Conservation (phyloP, 257 asterid genomes). For the Capsicum rhomboideum region DNA sequence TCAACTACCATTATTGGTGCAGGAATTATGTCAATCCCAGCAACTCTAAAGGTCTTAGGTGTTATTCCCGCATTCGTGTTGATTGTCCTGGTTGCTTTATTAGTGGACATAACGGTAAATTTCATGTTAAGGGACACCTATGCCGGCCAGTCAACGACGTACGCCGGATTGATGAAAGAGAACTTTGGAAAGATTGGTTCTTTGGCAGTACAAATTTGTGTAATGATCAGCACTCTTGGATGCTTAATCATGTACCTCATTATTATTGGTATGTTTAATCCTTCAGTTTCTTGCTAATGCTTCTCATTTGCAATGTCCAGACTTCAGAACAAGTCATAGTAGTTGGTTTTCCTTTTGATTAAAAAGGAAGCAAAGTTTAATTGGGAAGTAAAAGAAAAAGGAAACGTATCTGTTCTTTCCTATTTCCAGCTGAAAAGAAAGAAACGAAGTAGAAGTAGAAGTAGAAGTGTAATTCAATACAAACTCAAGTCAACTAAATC, state of each 20-base stretch:
- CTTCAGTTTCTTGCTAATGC: not conserved
- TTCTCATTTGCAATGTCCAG: not conserved
- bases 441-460: not conserved
- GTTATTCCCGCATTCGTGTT: not conserved
- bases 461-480: not conserved
- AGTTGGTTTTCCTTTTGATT: not conserved
- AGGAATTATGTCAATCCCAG: constrained; percentile 95
- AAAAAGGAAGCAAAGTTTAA: too few relatives aligned
- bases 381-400: not conserved
- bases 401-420: not conserved
- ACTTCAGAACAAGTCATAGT: not conserved
- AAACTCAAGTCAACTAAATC: not conserved
- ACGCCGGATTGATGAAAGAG: constrained; percentile 11
- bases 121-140: not conserved
- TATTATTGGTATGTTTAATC: not conserved
- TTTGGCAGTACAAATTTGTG: not conserved
- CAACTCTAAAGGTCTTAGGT: constrained; percentile 84
- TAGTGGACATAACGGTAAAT: not conserved
- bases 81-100: not conserved
- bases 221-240: not conserved
- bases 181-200: not conserved
- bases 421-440: not conserved
- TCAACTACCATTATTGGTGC: constrained; percentile 90
- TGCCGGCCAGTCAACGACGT: constrained; percentile 65
- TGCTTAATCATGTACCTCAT: constrained; percentile 4